A percentile compares a stretch with the other conserved stretches of the same genome.
Conservation (phyloP, 805 yeast species). For the Nakazawaea siamensis region DNA sequence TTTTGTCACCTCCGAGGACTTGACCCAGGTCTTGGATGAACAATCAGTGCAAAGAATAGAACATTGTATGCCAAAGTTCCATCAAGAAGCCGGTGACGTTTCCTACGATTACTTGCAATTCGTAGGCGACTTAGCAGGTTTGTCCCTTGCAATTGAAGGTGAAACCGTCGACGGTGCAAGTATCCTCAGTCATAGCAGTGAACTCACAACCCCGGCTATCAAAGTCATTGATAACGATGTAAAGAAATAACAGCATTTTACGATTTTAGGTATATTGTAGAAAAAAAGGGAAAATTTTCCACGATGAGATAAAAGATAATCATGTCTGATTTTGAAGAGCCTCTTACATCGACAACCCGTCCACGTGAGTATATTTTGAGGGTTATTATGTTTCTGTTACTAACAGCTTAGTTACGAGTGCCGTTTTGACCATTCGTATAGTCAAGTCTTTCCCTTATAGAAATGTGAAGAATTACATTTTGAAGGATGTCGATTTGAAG, state of each 20-base stretch:
- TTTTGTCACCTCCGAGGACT: constrained; percentile 28
- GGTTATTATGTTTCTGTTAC: too few species aligned
- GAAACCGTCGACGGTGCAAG: constrained; percentile 7
- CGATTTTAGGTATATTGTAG: too few species aligned
- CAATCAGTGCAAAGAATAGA: constrained; percentile 1
- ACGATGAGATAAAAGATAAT: neutral
- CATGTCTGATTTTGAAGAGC: constrained; percentile 45
- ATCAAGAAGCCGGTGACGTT: constrained; percentile 1
- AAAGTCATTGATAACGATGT: too few species aligned
- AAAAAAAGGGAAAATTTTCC: neutral
- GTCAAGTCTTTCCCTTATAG: constrained; percentile 89
- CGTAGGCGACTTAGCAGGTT: constrained; percentile 5
- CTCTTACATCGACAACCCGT: constrained; percentile 69
- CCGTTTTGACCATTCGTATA: constrained; percentile 77
- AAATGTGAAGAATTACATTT: constrained; percentile 70
- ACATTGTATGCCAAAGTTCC: constrained; percentile 5
- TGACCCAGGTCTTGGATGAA: constrained; percentile 24
- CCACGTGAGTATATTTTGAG: constrained; percentile 39
- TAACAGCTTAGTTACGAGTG: constrained; percentile 35
- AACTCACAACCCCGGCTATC: neutral
- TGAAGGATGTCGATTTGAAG: constrained; percentile 64
- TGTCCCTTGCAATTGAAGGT: constrained; percentile 3
- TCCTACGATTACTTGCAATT: constrained; percentile 10
- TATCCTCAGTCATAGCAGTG: constrained; percentile 3
- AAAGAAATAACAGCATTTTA: too few species aligned